Evolutionary conservation across 768 basidiomycete genomes (phyloP).

Genomic region (Leccinum sublutescens): DNA sequence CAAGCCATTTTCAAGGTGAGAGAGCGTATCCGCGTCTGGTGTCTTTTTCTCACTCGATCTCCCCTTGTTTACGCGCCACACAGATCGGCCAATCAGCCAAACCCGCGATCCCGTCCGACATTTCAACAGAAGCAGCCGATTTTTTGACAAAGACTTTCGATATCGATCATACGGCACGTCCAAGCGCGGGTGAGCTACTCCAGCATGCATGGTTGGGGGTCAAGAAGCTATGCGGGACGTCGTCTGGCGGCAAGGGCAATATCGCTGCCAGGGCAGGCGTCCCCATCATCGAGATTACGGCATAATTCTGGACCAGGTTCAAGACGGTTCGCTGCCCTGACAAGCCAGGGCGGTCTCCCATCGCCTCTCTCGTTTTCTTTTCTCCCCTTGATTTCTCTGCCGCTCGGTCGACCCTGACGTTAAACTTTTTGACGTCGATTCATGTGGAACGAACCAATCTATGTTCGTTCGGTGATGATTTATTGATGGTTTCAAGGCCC

Average conservation of each 20-base stretch:
- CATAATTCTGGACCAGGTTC: constrained; percentile 8
- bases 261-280: constrained; percentile 9
- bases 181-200: constrained; percentile 73
- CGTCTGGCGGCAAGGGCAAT: constrained; percentile 23
- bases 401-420: not conserved
- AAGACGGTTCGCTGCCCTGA: not conserved
- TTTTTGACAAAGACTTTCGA: constrained; percentile 89
- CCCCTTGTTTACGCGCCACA: not conserved
- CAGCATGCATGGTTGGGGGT: constrained; percentile 66
- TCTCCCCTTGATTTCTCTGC: not conserved
- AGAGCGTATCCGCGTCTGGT: not conserved
- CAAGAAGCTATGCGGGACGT: constrained; percentile 33
- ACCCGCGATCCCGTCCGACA: constrained; percentile 88
- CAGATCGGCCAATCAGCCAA: constrained; percentile 91
- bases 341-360: not conserved
- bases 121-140: constrained; percentile 82
- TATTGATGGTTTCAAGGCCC: not conserved
- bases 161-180: constrained; percentile 75
- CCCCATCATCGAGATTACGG: constrained; percentile 32
- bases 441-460: not conserved
- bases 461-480: not conserved
- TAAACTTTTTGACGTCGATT: not conserved
- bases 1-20: constrained; percentile 95
- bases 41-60: not conserved
- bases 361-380: not conserved